Evolutionary conservation across 2,329 filamentous ascomycete genomes (phyloP).

Genomic region (Exophiala dermatitidis): DNA sequence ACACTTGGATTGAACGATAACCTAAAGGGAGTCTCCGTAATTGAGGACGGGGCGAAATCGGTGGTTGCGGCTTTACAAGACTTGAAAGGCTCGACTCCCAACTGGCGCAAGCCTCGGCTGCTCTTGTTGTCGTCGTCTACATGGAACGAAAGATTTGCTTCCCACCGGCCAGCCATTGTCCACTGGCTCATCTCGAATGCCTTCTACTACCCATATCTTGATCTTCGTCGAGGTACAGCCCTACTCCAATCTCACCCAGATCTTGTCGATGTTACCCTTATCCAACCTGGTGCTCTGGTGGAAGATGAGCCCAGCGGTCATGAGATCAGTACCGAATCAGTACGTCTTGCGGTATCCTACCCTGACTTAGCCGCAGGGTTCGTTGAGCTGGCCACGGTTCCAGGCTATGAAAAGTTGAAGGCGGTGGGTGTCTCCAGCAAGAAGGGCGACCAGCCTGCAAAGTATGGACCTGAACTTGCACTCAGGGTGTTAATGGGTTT

Average conservation of each 20-base stretch:
- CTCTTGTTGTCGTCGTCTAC: constrained; percentile 6
- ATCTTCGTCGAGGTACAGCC: constrained; percentile 3
- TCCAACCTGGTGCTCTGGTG: constrained; percentile 5
- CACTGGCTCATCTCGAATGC: constrained; percentile 13
- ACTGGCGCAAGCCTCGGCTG: constrained; percentile 1
- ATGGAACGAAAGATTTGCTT: constrained; percentile 7
- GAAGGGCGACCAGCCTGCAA: constrained; percentile 1
- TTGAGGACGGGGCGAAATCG: constrained; percentile 4
- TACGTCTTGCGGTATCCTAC: neutral
- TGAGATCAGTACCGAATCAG: constrained; percentile 2
- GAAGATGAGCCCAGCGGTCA: constrained; percentile 5
- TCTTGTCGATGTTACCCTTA: constrained; percentile 1
- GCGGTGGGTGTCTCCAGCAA: constrained; percentile 8
- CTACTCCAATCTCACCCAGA: neutral
- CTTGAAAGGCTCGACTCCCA: neutral
- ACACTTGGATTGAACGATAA: constrained; percentile 10
- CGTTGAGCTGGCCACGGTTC: neutral
- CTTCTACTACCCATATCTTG: constrained; percentile 5
- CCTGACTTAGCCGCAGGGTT: constrained; percentile 6
- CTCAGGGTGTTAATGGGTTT: neutral
- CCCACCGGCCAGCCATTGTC: constrained; percentile 1
- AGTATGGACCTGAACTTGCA: constrained; percentile 4
- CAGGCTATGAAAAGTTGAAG: neutral
- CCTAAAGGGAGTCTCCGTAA: neutral
- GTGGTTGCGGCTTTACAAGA: constrained; percentile 3